A percentile compares a stretch with the other conserved stretches of the same genome.
These are phyloP conservation scores for Physaria fendleri DNA, from an alignment of 345 rosid genomes.

Conservation along the genomic window DNA sequence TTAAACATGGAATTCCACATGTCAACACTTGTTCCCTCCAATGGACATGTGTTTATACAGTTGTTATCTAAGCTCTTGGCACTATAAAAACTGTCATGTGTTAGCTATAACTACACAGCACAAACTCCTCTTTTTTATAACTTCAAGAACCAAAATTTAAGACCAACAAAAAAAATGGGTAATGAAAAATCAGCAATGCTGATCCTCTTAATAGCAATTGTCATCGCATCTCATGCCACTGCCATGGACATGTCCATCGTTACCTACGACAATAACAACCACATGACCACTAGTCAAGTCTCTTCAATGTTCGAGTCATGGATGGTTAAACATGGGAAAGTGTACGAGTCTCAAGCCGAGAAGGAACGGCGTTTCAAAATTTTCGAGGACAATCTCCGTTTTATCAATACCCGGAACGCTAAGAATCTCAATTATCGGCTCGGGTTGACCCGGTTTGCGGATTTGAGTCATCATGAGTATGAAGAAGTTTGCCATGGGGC, in stretches of 20 bases:
- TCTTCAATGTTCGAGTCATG: slow-evolving; percentile 44
- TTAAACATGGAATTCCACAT: not conserved
- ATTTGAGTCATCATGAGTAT: slow-evolving; percentile 57
- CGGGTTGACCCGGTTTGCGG: slow-evolving; percentile 59
- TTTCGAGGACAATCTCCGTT: slow-evolving; percentile 53
- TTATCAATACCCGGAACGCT: slow-evolving; percentile 45
- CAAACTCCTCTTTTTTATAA: not conserved
- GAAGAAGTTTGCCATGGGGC: slow-evolving; percentile 37
- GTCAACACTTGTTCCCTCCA: not conserved
- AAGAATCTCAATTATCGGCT: slow-evolving; percentile 37
- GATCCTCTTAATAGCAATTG: slow-evolving; percentile 11
- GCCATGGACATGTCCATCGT: slow-evolving; percentile 62
- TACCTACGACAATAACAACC: slow-evolving; percentile 28
- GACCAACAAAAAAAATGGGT: not conserved
- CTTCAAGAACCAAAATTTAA: not conserved
- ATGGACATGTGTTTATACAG: not conserved
- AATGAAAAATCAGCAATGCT: not conserved
- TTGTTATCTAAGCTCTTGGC: not conserved
- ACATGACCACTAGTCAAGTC: slow-evolving; percentile 5
- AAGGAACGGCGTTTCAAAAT: slow-evolving; percentile 48
- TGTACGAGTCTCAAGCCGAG: slow-evolving; percentile 54
- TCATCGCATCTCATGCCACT: slow-evolving; percentile 9
- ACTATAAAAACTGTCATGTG: not conserved
- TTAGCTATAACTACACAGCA: not conserved
- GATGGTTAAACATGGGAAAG: slow-evolving; percentile 46